Conservation (phyloP, 129 eudicot genomes). For the Scalesia atractyloides region DNA sequence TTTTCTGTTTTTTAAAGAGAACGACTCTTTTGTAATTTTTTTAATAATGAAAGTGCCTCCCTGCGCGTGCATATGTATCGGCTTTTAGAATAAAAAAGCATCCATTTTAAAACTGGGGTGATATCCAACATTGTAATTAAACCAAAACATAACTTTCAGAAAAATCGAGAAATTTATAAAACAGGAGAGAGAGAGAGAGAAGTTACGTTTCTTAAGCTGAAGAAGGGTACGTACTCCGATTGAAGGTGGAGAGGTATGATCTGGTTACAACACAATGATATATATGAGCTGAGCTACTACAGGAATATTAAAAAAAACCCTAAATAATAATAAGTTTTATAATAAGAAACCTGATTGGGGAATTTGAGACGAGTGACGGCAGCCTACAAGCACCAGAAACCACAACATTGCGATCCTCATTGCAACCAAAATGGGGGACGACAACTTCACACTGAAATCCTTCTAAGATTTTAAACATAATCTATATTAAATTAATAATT, state of each 20-base stretch:
- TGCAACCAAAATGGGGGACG: background rate
- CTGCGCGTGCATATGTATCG: no score
- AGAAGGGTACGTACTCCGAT: conserved; percentile 45
- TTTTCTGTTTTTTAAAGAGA: no score
- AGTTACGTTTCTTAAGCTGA: conserved; percentile 43
- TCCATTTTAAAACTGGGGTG: background rate
- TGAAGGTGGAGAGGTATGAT: conserved; percentile 36
- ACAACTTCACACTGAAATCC: no score
- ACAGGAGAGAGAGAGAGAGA: background rate
- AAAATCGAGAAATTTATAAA: background rate
- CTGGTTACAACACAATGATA: conserved; percentile 28
- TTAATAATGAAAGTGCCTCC: no score
- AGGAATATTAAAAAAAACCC: background rate
- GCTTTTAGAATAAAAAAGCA: background rate
- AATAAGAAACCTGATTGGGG: conserved; percentile 45
- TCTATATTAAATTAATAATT: no score
- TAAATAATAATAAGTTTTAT: background rate
- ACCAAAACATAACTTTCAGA: no score
- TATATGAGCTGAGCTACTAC: background rate
- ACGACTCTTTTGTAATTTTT: no score
- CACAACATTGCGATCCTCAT: background rate
- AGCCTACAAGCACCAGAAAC: conserved; percentile 15
- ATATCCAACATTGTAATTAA: background rate
- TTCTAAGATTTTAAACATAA: no score
- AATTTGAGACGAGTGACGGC: conserved; percentile 28